Conservation (phyloP, 2,329 filamentous ascomycete genomes). For the Pezicula carpinea region DNA sequence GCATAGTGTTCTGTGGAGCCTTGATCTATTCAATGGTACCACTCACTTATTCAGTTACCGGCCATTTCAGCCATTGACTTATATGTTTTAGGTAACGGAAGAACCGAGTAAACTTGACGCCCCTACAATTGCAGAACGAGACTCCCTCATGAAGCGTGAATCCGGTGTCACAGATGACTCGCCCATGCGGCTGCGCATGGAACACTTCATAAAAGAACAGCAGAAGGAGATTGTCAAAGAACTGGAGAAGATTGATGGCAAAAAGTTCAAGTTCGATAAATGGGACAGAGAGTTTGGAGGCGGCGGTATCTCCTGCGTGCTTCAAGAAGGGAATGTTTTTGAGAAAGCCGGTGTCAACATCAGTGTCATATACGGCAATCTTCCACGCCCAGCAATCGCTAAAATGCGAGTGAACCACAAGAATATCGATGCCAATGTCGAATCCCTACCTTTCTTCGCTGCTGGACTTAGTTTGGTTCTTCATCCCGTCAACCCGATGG, state of each 20-base stretch:
- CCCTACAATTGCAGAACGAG: slow-evolving; percentile 77
- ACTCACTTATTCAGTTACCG: not conserved
- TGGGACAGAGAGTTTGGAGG: slow-evolving; percentile 88
- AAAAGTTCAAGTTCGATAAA: slow-evolving; percentile 74
- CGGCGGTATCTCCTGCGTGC: slow-evolving; percentile 87
- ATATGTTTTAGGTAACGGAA: slow-evolving; percentile 25
- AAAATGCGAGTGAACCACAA: slow-evolving; percentile 97
- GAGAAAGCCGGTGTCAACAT: slow-evolving; percentile 97
- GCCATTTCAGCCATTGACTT: slow-evolving; percentile 8
- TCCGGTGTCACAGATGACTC: slow-evolving; percentile 70
- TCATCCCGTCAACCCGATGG: slow-evolving; percentile 93
- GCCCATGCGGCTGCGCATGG: slow-evolving; percentile 97
- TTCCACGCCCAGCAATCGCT: slow-evolving; percentile 80
- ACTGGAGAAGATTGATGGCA: slow-evolving; percentile 79
- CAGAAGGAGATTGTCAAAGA: slow-evolving; percentile 82
- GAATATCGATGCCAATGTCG: slow-evolving; percentile 71
- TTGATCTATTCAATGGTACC: slow-evolving; percentile 47
- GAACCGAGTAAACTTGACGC: slow-evolving; percentile 46
- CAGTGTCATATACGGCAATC: slow-evolving; percentile 86
- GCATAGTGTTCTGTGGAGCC: slow-evolving; percentile 41
- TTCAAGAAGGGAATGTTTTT: slow-evolving; percentile 95
- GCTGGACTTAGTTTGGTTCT: slow-evolving; percentile 89
- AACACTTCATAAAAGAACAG: slow-evolving; percentile 89
- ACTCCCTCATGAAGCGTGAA: slow-evolving; percentile 76
- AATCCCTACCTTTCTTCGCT: slow-evolving; percentile 91